Evolutionary conservation across 148 eudicot species (phyloP).

Genomic region (Simmondsia chinensis): DNA sequence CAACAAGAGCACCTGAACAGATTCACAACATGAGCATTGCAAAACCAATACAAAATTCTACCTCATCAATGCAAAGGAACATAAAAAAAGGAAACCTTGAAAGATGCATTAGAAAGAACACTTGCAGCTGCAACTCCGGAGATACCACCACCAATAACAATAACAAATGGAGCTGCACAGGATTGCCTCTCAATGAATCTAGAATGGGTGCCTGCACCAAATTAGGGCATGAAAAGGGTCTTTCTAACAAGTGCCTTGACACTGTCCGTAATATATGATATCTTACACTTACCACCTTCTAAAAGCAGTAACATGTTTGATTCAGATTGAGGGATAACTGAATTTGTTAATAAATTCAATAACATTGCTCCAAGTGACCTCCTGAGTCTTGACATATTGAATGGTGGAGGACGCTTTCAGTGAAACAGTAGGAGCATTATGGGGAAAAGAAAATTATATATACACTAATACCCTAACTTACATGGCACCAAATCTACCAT

Average conservation of each 20-base stretch:
- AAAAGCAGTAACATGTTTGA: too few species aligned
- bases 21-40: slow-evolving; percentile 5
- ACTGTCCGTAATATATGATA: background rate
- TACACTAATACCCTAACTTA: too few species aligned
- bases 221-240: background rate
- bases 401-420: too few species aligned
- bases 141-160: slow-evolving; percentile 97
- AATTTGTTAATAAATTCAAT: too few species aligned
- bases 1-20: slow-evolving; percentile 69
- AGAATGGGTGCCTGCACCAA: slow-evolving; percentile 36
- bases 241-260: background rate
- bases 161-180: slow-evolving; percentile 50
- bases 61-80: background rate
- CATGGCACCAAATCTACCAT: too few species aligned
- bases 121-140: slow-evolving; percentile 95
- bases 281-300: too few species aligned
- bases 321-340: too few species aligned
- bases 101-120: slow-evolving; percentile 61
- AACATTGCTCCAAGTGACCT: too few species aligned
- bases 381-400: too few species aligned
- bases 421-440: too few species aligned
- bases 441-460: too few species aligned
- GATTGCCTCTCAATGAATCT: slow-evolving; percentile 34
- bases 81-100: slow-evolving; percentile 38
- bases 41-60: background rate